These are phyloP conservation scores for Bacterosira constricta DNA, from an alignment of 108 stramenopile species.

Conservation along the genomic window DNA sequence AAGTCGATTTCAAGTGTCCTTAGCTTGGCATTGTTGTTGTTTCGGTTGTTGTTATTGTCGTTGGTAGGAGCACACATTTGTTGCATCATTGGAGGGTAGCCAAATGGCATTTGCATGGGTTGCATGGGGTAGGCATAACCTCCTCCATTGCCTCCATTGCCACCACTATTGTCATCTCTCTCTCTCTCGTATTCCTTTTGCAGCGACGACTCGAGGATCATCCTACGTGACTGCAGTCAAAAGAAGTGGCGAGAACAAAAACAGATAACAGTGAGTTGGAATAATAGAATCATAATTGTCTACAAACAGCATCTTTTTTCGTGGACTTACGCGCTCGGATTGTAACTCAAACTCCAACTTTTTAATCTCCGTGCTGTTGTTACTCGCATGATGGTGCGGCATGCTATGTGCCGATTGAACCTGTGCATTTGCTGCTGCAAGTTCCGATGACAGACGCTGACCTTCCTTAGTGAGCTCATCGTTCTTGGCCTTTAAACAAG, in stretches of 20 bases:
- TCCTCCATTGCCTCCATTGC: neutral
- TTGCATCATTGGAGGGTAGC: constrained; percentile 25
- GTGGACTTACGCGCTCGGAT: constrained; percentile 25
- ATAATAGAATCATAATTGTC: too few species aligned
- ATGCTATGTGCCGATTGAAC: neutral
- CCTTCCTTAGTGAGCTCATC: neutral
- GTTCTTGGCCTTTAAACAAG: constrained; percentile 8
- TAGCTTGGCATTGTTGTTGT: constrained; percentile 4
- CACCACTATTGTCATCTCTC: neutral
- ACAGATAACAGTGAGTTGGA: too few species aligned
- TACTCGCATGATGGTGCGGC: too few species aligned
- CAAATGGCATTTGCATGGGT: constrained; percentile 34
- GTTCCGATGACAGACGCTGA: constrained; percentile 2
- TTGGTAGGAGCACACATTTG: constrained; percentile 5
- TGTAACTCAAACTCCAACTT: constrained; percentile 41
- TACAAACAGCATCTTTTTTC: too few species aligned
- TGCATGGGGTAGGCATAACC: constrained; percentile 20
- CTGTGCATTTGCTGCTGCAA: neutral
- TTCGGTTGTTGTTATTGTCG: constrained; percentile 9
- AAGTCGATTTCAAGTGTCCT: constrained; percentile 47
- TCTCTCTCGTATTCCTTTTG: constrained; percentile 39
- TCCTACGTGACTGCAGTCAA: too few species aligned
- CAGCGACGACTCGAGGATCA: constrained; percentile 33
- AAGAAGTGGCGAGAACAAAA: too few species aligned
- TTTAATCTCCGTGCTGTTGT: constrained; percentile 23